Percentiles rank a stretch among this genome's conserved stretches.
Evolutionary conservation across 164 flowering plant genomes (phyloP).

Genomic region (Vitis rupestris): DNA sequence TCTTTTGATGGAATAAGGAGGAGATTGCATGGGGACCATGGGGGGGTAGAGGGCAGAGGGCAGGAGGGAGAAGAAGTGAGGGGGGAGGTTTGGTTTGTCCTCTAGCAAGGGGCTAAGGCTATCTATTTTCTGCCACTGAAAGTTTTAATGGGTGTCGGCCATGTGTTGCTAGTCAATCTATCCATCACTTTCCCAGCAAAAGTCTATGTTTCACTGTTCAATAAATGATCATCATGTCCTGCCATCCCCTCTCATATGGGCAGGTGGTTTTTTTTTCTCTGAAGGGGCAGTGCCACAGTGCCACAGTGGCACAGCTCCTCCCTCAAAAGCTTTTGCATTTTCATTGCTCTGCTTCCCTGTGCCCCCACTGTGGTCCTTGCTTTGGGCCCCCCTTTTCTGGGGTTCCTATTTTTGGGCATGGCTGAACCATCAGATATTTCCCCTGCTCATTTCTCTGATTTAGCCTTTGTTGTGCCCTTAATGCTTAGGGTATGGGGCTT

Average conservation of each 20-base stretch:
- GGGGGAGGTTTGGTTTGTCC: slow-evolving; percentile 1
- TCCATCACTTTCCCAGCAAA: slow-evolving; percentile 18
- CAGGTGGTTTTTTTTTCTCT: no score
- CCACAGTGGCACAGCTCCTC: no score
- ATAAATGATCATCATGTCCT: slow-evolving; percentile 12
- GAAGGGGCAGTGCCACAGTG: no score
- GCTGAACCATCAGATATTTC: slow-evolving; percentile 1
- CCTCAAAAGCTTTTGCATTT: no score
- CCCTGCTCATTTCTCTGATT: no score
- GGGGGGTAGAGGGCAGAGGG: background rate
- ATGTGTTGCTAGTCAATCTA: slow-evolving; percentile 18
- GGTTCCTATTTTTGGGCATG: slow-evolving; percentile 6
- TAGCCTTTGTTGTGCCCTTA: no score
- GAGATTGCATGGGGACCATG: slow-evolving; percentile 31
- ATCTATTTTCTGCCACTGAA: slow-evolving; percentile 13
- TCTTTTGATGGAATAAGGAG: slow-evolving; percentile 24
- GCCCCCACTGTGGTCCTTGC: background rate
- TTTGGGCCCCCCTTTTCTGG: background rate
- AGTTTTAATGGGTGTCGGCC: slow-evolving; percentile 24
- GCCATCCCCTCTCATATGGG: background rate
- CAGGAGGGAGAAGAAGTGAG: background rate
- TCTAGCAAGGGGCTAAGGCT: background rate
- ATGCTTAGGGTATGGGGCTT: no score
- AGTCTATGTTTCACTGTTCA: background rate
- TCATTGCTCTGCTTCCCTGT: no score